These are phyloP conservation scores for Thecamonas trahens DNA, from an alignment of 78 protist species.

Conservation along the genomic window DNA sequence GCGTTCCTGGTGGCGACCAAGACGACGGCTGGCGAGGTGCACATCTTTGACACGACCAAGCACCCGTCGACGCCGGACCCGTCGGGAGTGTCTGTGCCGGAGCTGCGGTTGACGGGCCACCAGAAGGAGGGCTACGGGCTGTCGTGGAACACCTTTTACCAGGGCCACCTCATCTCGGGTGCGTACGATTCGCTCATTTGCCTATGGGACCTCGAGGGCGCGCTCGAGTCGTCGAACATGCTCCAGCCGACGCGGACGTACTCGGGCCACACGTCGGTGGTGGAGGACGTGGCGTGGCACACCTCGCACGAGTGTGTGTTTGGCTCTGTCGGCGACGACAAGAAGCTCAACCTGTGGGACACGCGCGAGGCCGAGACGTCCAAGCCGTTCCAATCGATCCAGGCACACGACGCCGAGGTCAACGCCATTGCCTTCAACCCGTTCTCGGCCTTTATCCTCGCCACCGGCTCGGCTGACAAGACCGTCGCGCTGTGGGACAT, in stretches of 20 bases:
- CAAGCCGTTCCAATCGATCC: slow-evolving; percentile 1
- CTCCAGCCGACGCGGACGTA: slow-evolving; percentile 13
- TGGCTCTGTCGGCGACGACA: slow-evolving; percentile 86
- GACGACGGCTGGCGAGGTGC: slow-evolving; percentile 71
- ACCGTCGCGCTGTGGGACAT: slow-evolving; percentile 89
- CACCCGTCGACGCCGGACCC: slow-evolving; percentile 61
- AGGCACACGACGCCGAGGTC: slow-evolving; percentile 71
- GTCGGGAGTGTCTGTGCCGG: slow-evolving; percentile 45
- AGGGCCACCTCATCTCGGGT: slow-evolving; percentile 68
- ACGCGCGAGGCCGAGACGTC: not conserved
- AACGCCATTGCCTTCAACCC: slow-evolving; percentile 86
- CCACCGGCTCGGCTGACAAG: slow-evolving; percentile 84
- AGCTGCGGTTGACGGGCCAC: slow-evolving; percentile 73
- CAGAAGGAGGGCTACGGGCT: slow-evolving; percentile 95
- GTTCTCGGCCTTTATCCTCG: slow-evolving; percentile 63
- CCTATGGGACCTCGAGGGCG: slow-evolving; percentile 74
- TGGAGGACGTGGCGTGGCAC: slow-evolving; percentile 84
- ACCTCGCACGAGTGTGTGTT: slow-evolving; percentile 49
- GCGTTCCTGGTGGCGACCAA: slow-evolving; percentile 89
- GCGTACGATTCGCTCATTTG: slow-evolving; percentile 82
- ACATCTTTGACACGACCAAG: slow-evolving; percentile 79
- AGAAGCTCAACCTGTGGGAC: slow-evolving; percentile 42
- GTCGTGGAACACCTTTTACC: slow-evolving; percentile 67
- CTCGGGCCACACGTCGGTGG: slow-evolving; percentile 46
- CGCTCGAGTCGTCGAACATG: not conserved